Conservation (phyloP, 371 early-diverging fungal species). For the Apophysomyces elegans region DNA sequence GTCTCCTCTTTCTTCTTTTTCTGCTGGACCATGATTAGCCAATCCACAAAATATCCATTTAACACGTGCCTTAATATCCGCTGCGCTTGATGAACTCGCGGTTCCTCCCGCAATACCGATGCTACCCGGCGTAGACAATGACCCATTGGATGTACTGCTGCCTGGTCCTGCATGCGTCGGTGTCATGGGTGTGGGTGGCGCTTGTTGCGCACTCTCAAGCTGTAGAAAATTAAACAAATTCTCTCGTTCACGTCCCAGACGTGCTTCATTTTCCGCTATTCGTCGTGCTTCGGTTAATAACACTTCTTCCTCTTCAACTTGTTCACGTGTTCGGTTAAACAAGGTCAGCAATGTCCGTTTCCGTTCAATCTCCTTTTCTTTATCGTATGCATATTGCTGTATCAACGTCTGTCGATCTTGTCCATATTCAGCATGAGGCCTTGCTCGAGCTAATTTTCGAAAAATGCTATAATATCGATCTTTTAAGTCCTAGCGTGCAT, state of each 20-base stretch:
- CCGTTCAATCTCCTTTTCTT: constrained; percentile 74
- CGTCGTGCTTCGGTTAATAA: constrained; percentile 75
- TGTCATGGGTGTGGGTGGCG: constrained; percentile 44
- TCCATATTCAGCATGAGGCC: constrained; percentile 29
- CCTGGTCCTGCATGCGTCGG: constrained; percentile 34
- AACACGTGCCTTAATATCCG: constrained; percentile 28
- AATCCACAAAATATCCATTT: neutral
- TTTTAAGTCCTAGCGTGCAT: constrained; percentile 71
- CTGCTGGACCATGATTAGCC: constrained; percentile 11
- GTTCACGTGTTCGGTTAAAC: constrained; percentile 73
- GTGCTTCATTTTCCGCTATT: constrained; percentile 77
- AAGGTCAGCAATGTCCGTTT: constrained; percentile 78
- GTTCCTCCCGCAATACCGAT: constrained; percentile 46
- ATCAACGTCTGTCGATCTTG: constrained; percentile 35
- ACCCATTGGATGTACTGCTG: constrained; percentile 25
- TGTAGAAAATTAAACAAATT: constrained; percentile 63
- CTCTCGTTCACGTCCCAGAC: constrained; percentile 77
- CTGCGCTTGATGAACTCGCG: constrained; percentile 22
- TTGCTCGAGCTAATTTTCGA: constrained; percentile 56
- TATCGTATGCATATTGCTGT: constrained; percentile 58
- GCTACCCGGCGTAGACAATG: constrained; percentile 32
- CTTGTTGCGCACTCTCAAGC: constrained; percentile 51
- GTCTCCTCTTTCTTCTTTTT: constrained; percentile 43
- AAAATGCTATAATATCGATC: constrained; percentile 76
- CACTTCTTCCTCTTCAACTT: constrained; percentile 86